phyloP scores from a whole-genome alignment of 192 early-diverging fungal genomes.

The Coemansia sp. region DNA sequence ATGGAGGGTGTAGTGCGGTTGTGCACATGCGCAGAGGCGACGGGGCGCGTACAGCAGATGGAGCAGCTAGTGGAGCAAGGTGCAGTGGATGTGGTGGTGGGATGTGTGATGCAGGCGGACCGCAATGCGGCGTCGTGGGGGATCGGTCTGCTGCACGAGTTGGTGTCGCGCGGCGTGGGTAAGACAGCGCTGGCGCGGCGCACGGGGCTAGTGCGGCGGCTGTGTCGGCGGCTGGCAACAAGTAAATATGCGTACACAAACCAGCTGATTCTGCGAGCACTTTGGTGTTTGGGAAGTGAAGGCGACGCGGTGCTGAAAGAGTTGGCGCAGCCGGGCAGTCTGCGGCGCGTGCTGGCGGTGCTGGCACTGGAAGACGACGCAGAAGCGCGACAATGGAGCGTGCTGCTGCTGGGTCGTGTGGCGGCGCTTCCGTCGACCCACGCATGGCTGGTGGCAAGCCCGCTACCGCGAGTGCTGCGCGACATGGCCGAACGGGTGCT shows the following conservation, averaged over 20 bases:
- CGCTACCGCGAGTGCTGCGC: slow-evolving; percentile 22
- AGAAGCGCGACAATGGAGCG: slow-evolving; percentile 40
- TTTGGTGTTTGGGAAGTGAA: slow-evolving; percentile 36
- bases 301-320: slow-evolving; percentile 14
- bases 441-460: slow-evolving; percentile 40
- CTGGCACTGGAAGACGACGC: slow-evolving; percentile 30
- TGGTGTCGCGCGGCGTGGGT: slow-evolving; percentile 43
- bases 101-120: slow-evolving; percentile 38
- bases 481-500: slow-evolving; percentile 10
- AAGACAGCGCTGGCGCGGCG: slow-evolving; percentile 25
- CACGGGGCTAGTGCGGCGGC: slow-evolving; percentile 31
- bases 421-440: slow-evolving; percentile 30
- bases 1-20: slow-evolving; percentile 51
- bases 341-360: slow-evolving; percentile 42
- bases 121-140: slow-evolving; percentile 53
- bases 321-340: slow-evolving; percentile 25
- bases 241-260: slow-evolving; percentile 45
- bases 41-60: slow-evolving; percentile 15
- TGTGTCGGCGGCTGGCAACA: slow-evolving; percentile 44
- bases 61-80: slow-evolving; percentile 27
- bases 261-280: slow-evolving; percentile 50
- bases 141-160: slow-evolving; percentile 51
- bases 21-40: slow-evolving; percentile 32
- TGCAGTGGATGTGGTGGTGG: slow-evolving; percentile 30
- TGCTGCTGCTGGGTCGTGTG: slow-evolving; percentile 29